Evolutionary conservation across 2,329 filamentous ascomycete species (phyloP).

Genomic region (Elsinoe perseae): DNA sequence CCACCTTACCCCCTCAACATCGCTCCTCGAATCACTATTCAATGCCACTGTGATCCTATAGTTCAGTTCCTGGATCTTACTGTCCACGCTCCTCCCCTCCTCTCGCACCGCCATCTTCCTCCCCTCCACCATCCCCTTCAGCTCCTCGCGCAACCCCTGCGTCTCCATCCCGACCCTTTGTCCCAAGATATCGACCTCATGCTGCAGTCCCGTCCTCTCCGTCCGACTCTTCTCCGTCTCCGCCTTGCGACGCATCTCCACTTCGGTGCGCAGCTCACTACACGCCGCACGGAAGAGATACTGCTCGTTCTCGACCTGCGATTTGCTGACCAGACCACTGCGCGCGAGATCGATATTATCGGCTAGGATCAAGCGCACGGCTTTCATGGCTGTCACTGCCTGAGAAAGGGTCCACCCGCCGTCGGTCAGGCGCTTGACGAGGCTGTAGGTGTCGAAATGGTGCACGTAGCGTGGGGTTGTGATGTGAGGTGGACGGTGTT

Average conservation of each 20-base stretch:
- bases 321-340: conserved; percentile 75
- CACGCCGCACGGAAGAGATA: conserved; percentile 94
- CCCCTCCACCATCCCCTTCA: conserved; percentile 96
- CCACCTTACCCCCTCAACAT: conserved; percentile 89
- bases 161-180: conserved; percentile 82
- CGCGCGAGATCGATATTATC: conserved; percentile 75
- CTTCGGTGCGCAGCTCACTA: conserved; percentile 80
- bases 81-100: conserved; percentile 78
- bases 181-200: conserved; percentile 86
- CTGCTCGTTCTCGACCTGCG: conserved; percentile 84
- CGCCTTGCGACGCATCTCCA: conserved; percentile 66
- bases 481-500: conserved; percentile 56
- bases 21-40: conserved; percentile 82
- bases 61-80: conserved; percentile 84
- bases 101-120: conserved; percentile 85
- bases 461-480: conserved; percentile 76
- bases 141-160: conserved; percentile 71
- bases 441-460: conserved; percentile 89
- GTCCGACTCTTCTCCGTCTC: conserved; percentile 75
- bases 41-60: conserved; percentile 91
- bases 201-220: conserved; percentile 77
- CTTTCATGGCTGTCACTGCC: conserved; percentile 85
- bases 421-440: conserved; percentile 69
- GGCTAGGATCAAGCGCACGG: conserved; percentile 66
- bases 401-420: conserved; percentile 67